Evolutionary conservation across 2,329 filamentous ascomycete species (phyloP), one percentile per base, ranked within the genome.

Genomic region (Macroventuria anomochaeta): DNA sequence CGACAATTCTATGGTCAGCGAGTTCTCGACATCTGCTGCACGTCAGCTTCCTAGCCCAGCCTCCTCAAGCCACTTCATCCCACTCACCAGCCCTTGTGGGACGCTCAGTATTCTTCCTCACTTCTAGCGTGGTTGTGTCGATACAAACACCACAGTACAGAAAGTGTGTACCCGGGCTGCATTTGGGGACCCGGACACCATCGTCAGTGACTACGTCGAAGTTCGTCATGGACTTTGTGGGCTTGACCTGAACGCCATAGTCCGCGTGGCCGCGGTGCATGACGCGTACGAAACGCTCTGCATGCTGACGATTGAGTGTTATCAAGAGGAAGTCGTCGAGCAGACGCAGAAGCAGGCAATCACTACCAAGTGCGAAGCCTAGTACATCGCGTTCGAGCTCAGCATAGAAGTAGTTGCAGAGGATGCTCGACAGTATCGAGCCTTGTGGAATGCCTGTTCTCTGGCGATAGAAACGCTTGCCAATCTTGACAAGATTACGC

Each of bases 351-450:
- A 99, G 79, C 2, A 97, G 75, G 41, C 84, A 88, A 28, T 88
- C 70, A 15, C 53, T 78, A n/a, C 73, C 68, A 13, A 79, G 64
- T 2, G 95, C 75, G 68, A 97, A 97, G 0, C 68, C 70, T 2
- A 97, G 79, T 12, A 88, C 78, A 21, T 86, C 80, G 6, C 76
- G 76, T 73, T 99, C 95, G 1, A 97, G 83, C 58, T 95, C 87
- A 5, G 90, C 93, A 70, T 99, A 99, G 74, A 97, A 97, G 75
- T 96, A 93, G 75, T 92, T 97, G 80, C 95, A 97, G 5, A 99
- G 80, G 33, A 92, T 80, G 36, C 88, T 90, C 0, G 93, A 97
- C 5, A 99, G 72, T 1, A 97, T 83, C 0, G 93, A 97, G 7
- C 95, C 95, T 73, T 99, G 95, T 0, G 95, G 93, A 32, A 99